phyloP scores from a whole-genome alignment of 2,329 filamentous ascomycete species.

The Phaeosphaeriaceae sp. region DNA sequence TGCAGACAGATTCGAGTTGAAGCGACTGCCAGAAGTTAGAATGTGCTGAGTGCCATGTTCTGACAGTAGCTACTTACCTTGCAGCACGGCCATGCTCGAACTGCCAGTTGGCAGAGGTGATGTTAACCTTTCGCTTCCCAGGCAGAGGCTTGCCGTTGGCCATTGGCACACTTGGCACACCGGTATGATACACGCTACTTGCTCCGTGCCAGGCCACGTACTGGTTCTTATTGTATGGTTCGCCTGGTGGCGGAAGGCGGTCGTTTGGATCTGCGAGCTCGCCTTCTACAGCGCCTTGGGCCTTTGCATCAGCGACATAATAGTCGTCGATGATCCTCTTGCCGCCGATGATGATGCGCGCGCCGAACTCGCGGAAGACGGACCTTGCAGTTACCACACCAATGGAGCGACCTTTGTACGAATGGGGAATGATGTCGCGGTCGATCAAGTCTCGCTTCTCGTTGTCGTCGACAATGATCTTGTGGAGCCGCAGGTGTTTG shows the following conservation, averaged over 20 bases:
- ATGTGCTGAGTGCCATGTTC: neutral
- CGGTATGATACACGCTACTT: conserved; percentile 92
- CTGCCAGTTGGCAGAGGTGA: conserved; percentile 97
- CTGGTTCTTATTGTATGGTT: conserved; percentile 98
- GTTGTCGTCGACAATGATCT: conserved; percentile 97
- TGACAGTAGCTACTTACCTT: conserved; percentile 65
- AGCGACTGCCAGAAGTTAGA: conserved; percentile 66
- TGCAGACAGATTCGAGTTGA: conserved; percentile 77
- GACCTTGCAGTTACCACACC: conserved; percentile 96
- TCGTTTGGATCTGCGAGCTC: conserved; percentile 92
- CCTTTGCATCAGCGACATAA: conserved; percentile 75
- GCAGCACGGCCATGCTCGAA: conserved; percentile 91
- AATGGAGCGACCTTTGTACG: conserved; percentile 97
- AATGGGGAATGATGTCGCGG: conserved; percentile 93
- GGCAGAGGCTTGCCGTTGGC: conserved; percentile 76
- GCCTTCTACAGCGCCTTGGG: conserved; percentile 82
- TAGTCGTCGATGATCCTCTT: conserved; percentile 90
- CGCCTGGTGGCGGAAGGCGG: conserved; percentile 72
- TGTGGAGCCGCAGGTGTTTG: conserved; percentile 94
- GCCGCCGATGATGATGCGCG: conserved; percentile 91
- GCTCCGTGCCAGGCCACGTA: conserved; percentile 99
- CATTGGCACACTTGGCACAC: conserved; percentile 76
- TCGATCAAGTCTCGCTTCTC: conserved; percentile 97
- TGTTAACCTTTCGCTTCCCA: conserved; percentile 81
- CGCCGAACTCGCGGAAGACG: conserved; percentile 95